Conservation (phyloP, 2,329 filamentous ascomycete species). For the Calonectria honghensis region DNA sequence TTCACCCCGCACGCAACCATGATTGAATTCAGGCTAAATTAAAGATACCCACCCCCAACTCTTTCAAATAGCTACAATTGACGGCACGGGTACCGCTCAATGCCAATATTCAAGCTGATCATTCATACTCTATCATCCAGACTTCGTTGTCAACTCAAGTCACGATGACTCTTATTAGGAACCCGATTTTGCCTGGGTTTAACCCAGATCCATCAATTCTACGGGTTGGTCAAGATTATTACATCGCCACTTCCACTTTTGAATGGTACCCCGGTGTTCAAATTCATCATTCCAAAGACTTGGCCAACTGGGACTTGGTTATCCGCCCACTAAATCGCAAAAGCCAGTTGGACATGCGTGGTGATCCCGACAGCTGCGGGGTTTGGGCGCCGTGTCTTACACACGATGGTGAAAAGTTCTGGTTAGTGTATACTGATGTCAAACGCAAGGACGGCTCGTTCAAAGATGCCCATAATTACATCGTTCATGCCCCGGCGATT, state of each 20-base stretch:
- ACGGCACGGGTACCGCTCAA: constrained; percentile 4
- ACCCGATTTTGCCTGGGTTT: constrained; percentile 75
- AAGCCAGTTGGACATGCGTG: constrained; percentile 73
- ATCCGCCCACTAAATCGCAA: constrained; percentile 69
- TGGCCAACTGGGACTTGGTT: constrained; percentile 46
- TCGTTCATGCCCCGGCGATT: constrained; percentile 72
- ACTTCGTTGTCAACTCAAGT: background rate
- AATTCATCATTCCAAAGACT: constrained; percentile 45
- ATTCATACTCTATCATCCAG: background rate
- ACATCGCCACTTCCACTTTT: constrained; percentile 47
- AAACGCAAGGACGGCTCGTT: constrained; percentile 81
- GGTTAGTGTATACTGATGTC: constrained; percentile 79
- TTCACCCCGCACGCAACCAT: constrained; percentile 30
- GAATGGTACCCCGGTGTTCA: constrained; percentile 47
- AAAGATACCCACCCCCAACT: background rate
- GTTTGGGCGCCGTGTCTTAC: constrained; percentile 80
- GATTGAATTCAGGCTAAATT: constrained; percentile 38
- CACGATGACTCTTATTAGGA: constrained; percentile 68
- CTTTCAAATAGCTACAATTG: constrained; percentile 26
- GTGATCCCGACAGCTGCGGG: constrained; percentile 76
- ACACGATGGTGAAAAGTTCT: constrained; percentile 76
- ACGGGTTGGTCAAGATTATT: constrained; percentile 43
- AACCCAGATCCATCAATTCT: constrained; percentile 48
- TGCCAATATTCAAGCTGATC: background rate
- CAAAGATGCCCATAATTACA: constrained; percentile 79